Evolutionary conservation across 441 rosid genomes (phyloP).

Genomic region (Pelargonium citronellum): DNA sequence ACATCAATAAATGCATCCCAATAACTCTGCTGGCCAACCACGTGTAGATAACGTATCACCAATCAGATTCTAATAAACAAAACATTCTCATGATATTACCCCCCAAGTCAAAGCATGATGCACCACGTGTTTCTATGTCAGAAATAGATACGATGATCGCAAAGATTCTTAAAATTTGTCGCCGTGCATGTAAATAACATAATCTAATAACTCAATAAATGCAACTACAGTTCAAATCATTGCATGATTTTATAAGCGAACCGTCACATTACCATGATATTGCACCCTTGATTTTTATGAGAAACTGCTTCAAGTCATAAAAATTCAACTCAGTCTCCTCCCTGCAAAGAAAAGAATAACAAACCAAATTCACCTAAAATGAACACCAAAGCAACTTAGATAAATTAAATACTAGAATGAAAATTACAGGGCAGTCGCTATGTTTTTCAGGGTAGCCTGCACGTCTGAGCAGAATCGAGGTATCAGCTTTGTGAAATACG

Average conservation of each 20-base stretch:
- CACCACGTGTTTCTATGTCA: not conserved
- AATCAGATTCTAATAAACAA: not conserved
- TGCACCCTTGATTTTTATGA: slow-evolving; percentile 26
- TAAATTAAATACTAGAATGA: not conserved
- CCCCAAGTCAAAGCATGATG: not conserved
- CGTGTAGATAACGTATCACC: not conserved
- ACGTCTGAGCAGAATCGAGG: slow-evolving; percentile 17
- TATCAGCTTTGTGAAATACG: slow-evolving; percentile 16
- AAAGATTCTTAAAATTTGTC: not conserved
- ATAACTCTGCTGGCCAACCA: not conserved
- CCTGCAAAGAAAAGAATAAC: slow-evolving; percentile 16
- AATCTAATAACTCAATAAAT: not conserved
- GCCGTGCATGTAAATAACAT: not conserved
- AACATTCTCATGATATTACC: slow-evolving; percentile 3
- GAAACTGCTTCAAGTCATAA: slow-evolving; percentile 10
- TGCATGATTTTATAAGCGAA: slow-evolving; percentile 8
- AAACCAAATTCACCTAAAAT: not conserved
- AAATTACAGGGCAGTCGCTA: slow-evolving; percentile 15
- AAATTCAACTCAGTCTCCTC: slow-evolving; percentile 12
- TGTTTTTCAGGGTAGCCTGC: slow-evolving; percentile 11
- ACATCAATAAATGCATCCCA: not conserved
- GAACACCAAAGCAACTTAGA: not conserved
- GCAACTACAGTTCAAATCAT: not conserved
- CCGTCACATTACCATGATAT: slow-evolving; percentile 19
- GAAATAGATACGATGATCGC: not conserved